Evolutionary conservation across 164 flowering plant species (phyloP), one percentile per base, ranked within the genome.

Genomic region (Amborella trichopoda): DNA sequence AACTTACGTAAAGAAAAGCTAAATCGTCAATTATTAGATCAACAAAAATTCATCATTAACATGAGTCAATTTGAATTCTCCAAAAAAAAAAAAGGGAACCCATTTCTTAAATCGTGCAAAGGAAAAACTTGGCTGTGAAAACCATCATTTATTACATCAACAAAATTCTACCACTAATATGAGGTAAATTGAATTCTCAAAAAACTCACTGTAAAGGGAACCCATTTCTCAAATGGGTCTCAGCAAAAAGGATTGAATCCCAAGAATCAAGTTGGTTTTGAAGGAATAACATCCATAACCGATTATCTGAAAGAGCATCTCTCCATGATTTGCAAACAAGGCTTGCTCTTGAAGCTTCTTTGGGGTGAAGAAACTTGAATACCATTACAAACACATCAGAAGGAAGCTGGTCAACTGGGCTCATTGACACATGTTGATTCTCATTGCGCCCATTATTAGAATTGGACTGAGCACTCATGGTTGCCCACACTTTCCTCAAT

Each of bases 201-300:
- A n/a, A 21, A 21, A 53, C 73, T 41, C 20, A 85, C 90, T 37
- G 71, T 45, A 73, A 72, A 34, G 93, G 83, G 48, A 60, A 63
- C 0, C 86, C 88, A 1, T 62, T 68, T 38, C 83, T 59, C 64
- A 89, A 56, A 37, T 56, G 52, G 14, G 72, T 73, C 39, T 90
- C 97, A 9, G 83, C 73, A 52, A 90, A 90, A 62, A 76, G 65
- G 46, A 76, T 42, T 14, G 82, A 65, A 13, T 83, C 91, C 78
- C 79, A 78, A 5, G 75, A 56, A 19, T 65, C 62, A 22, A 43
- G 71, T 26, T 52, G 62, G 40, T 61, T 64, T 52, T 71, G 83
- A 26, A 90, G 69, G 59, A 79, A 90, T 65, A 55, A 66, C 50
- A 83, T 63, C 97, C 97, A 90, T 5, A 90, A 65, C 16, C 65